These are phyloP conservation scores for Citrullus colocynthis DNA, from an alignment of 306 rosid genomes.

Conservation along the genomic window DNA sequence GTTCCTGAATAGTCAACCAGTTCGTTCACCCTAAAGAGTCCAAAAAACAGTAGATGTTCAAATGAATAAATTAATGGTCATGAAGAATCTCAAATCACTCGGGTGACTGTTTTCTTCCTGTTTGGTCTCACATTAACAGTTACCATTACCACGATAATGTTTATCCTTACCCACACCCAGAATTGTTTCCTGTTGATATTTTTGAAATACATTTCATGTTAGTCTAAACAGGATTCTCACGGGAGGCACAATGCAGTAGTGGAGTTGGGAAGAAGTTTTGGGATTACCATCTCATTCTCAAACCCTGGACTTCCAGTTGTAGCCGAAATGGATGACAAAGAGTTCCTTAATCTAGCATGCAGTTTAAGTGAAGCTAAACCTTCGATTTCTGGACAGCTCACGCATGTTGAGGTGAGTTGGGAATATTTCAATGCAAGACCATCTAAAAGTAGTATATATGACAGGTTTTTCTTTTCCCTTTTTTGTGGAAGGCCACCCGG, in stretches of 20 bases:
- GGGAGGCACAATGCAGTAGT: constrained; percentile 42
- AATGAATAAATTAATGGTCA: not conserved
- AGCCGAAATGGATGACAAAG: constrained; percentile 60
- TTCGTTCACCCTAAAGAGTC: too few relatives aligned
- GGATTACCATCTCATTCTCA: constrained; percentile 48
- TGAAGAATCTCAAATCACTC: not conserved
- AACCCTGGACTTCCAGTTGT: constrained; percentile 38
- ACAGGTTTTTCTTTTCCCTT: not conserved
- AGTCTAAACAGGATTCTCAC: constrained; percentile 39
- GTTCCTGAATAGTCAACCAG: too few relatives aligned
- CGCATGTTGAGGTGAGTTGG: constrained; percentile 19
- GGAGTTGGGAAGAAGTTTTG: constrained; percentile 53
- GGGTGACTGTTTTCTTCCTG: not conserved
- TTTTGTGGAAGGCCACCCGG: constrained; percentile 31
- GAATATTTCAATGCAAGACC: not conserved
- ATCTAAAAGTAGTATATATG: not conserved
- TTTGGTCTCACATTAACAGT: too few relatives aligned
- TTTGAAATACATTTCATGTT: not conserved
- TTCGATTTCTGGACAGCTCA: constrained; percentile 25
- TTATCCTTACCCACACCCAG: not conserved
- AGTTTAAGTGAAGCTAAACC: constrained; percentile 33
- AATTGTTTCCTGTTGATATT: not conserved
- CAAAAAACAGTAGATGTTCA: not conserved
- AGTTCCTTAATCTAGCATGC: constrained; percentile 59
- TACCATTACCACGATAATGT: not conserved